Base-by-base conservation (phyloP, 148 eudicot genomes). In the Nepenthes gracilis region DNA sequence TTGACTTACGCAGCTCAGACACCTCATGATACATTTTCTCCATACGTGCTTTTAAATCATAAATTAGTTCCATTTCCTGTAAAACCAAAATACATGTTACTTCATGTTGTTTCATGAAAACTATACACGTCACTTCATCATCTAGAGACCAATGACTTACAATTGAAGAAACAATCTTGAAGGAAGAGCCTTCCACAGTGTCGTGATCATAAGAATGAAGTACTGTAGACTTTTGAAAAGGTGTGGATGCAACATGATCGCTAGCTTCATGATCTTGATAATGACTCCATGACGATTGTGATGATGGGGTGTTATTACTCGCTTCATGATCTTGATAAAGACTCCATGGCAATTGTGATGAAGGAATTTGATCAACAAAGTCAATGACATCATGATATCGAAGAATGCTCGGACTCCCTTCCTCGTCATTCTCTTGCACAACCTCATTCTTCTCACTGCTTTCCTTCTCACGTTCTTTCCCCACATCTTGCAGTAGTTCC, bases 51-150 rank as follows among this genome's bases (percentile, higher is more conserved):
- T 79, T 83, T 72, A 91, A 55, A 60, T 87, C 83, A 74, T 76
- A 85, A 51, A 83, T 74, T 33, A 83, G 70, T 48, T 85, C 87
- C 85, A 78, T 81, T 68, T 87, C 97, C 97, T 91, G 71, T 49
- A 12, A 49, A 58, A 47, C 12, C 61, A 40, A 13, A 9, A 9
- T 2, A 35, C 37, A 2, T 33, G 36, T 55, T 9, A 33, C 9
- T 55, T 2, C 4, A 23, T 63, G 62, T 6, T 2, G 37, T 23
- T 40, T 35, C 1, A 15, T 62, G 35, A 2, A 40, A 15, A 10
- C 15, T 10, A 38, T 33, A 7, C 6, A 23, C 23, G 11, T 1
- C 32, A 14, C 6, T 5, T n/a, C 36, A 55, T 2, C 32, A 55
- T 1, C 36, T 12, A n/a, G 32, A 9, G 9, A 13, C 4, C 7